Evolutionary conservation across 2,329 filamentous ascomycete genomes (phyloP).

Genomic region (Fusarium subglutinans): DNA sequence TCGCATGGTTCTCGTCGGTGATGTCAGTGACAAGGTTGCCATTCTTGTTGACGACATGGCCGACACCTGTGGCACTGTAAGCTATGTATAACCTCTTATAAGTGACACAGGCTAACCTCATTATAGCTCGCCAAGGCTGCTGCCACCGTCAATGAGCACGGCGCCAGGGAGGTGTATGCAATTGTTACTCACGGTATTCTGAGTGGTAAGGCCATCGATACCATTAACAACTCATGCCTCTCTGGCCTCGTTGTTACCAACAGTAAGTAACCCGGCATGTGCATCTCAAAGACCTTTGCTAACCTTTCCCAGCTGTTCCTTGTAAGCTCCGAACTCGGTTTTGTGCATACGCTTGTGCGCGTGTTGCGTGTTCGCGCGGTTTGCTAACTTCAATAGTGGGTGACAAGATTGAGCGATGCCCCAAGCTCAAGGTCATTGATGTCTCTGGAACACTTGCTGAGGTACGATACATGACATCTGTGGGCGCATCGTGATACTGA

Average conservation of each 20-base stretch:
- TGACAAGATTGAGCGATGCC: slow-evolving; percentile 81
- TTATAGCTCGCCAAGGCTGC: slow-evolving; percentile 77
- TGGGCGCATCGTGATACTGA: slow-evolving; percentile 6
- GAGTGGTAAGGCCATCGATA: slow-evolving; percentile 87
- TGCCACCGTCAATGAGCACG: slow-evolving; percentile 85
- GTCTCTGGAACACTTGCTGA: slow-evolving; percentile 84
- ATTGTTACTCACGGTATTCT: slow-evolving; percentile 96
- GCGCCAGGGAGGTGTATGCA: slow-evolving; percentile 87
- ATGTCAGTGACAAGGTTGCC: slow-evolving; percentile 88
- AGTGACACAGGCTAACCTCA: slow-evolving; percentile 12
- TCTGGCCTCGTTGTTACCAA: slow-evolving; percentile 89
- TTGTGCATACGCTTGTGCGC: not conserved
- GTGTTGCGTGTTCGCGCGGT: not conserved
- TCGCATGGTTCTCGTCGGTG: slow-evolving; percentile 93
- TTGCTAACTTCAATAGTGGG: slow-evolving; percentile 56
- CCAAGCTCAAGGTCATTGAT: slow-evolving; percentile 88
- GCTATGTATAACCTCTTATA: not conserved
- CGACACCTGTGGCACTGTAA: slow-evolving; percentile 85
- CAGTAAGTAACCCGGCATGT: slow-evolving; percentile 57
- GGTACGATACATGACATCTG: slow-evolving; percentile 42
- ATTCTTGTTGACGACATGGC: slow-evolving; percentile 99
- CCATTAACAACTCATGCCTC: slow-evolving; percentile 80
- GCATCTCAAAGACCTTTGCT: slow-evolving; percentile 18
- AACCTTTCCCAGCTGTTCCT: slow-evolving; percentile 49
- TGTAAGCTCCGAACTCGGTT: slow-evolving; percentile 30